Percentiles rank a stretch among this genome's conserved stretches.
phyloP scores from a whole-genome alignment of 2,329 filamentous ascomycete species.

The Ceratocystis cacaofunesta region DNA sequence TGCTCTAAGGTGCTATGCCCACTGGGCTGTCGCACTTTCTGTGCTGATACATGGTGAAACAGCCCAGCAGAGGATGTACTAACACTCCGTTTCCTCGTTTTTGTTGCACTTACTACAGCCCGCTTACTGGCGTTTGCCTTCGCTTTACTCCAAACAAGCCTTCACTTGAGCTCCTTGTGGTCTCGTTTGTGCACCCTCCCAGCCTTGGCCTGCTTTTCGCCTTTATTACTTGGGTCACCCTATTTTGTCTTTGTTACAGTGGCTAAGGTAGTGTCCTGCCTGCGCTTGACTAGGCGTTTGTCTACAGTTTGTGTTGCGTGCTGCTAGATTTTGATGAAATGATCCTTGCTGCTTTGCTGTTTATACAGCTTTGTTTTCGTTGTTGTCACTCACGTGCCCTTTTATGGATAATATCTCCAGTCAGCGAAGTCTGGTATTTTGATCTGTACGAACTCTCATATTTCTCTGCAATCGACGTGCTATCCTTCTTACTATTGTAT shows the following conservation, averaged over 20 bases:
- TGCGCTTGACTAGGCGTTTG: neutral
- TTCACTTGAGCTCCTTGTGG: neutral
- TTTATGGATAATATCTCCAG: neutral
- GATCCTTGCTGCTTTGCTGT: neutral
- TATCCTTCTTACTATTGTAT: too few species aligned
- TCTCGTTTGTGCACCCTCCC: neutral
- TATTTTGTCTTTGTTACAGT: neutral
- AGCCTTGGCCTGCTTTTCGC: neutral
- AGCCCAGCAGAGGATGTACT: neutral
- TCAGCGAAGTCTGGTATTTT: neutral
- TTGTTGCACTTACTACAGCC: neutral
- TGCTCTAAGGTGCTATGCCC: neutral
- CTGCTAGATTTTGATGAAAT: neutral
- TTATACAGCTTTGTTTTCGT: neutral
- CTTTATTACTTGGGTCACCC: neutral
- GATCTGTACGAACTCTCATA: neutral
- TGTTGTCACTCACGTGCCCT: constrained; percentile 7
- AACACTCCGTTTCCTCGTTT: neutral
- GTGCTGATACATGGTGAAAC: neutral
- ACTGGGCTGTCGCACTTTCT: neutral
- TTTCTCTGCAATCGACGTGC: neutral
- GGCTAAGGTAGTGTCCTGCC: neutral
- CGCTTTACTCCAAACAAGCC: neutral
- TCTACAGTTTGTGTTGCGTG: neutral
- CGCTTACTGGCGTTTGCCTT: neutral